Evolutionary conservation across 192 early-diverging fungal genomes (phyloP), one percentile per base, ranked within the genome.

Genomic region (Spizellomyces sp.): DNA sequence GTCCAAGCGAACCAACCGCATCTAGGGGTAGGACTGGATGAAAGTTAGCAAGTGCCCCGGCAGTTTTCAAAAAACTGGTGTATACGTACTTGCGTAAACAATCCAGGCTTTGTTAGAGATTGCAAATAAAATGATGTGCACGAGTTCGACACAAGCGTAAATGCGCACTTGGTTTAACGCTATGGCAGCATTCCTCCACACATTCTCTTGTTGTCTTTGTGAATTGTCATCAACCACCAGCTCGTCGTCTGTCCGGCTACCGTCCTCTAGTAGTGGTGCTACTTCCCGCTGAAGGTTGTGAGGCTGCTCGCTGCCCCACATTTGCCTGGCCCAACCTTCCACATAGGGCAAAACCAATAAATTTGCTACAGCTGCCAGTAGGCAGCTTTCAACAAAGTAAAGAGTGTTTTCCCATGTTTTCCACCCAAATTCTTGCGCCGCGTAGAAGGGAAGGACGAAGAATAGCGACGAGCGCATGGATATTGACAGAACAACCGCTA

Each of bases 331-430:
- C 15, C 12, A 17, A 14, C 22, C 12, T 21, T 68, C 55, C 9
- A 68, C 10, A 8, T 12, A 0, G 21, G 22, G 22, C 6, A 68
- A 14, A 6, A 55, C 21, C 19, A 68, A 8, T 50, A 68, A 36
- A 14, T 15, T 58, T 6, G 52, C 27, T 0, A 68, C 43, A 14
- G 66, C 66, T 14, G 14, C 45, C 27, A 27, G 9, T 17, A 56
- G 43, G 8, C 17, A 21, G 2, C 0, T 14, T 12, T 56, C 66
- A 7, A 55, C 55, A 5, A 44, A n/a, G 55, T 27, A 68, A 22
- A 68, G 14, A 1, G 54, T 68, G 55, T 68, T 68, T 42, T 68
- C 66, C 66, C 66, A 68, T 6, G 66, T 68, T 42, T 10, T 68
- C 66, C 66, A 68, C 8, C 36, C 19, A 41, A 68, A 68, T 36